Evolutionary conservation across 169 alveolate genomes (phyloP).

Genomic region (Babesia sp.): DNA sequence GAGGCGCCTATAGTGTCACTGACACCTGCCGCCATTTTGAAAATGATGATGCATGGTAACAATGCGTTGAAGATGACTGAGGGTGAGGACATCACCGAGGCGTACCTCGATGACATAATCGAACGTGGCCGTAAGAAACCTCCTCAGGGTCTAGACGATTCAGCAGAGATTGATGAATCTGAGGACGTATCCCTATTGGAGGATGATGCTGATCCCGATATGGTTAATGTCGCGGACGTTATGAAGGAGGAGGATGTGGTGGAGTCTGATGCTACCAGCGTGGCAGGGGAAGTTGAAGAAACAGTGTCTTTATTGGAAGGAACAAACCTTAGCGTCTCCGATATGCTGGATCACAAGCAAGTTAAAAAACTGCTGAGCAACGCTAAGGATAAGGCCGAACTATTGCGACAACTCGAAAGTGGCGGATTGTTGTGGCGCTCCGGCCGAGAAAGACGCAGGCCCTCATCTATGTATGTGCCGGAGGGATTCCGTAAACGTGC

Average conservation of each 20-base stretch:
- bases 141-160: constrained; percentile 66
- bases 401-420: constrained; percentile 48
- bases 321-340: constrained; percentile 2
- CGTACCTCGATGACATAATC: constrained; percentile 47
- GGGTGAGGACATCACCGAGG: constrained; percentile 30
- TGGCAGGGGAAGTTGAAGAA: constrained; percentile 40
- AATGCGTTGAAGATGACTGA: constrained; percentile 73
- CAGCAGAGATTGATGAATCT: constrained; percentile 57
- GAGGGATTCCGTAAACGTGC: constrained; percentile 76
- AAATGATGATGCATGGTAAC: constrained; percentile 83
- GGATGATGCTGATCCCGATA: constrained; percentile 54
- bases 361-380: constrained; percentile 26
- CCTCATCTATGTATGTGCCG: constrained; percentile 75
- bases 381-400: constrained; percentile 32
- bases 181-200: constrained; percentile 60
- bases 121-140: constrained; percentile 65
- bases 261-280: constrained; percentile 36
- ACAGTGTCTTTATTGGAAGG: constrained; percentile 41
- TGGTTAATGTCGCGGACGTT: constrained; percentile 65
- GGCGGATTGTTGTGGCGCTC: constrained; percentile 77
- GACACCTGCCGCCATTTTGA: constrained; percentile 81
- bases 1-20: constrained; percentile 53
- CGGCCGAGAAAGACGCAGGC: constrained; percentile 76
- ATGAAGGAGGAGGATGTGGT: constrained; percentile 61
- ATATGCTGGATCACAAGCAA: constrained; percentile 35